Percentiles rank a stretch among this genome's conserved stretches.
phyloP scores from a whole-genome alignment of 2,329 filamentous ascomycete species.

The Corynespora cassiicola region DNA sequence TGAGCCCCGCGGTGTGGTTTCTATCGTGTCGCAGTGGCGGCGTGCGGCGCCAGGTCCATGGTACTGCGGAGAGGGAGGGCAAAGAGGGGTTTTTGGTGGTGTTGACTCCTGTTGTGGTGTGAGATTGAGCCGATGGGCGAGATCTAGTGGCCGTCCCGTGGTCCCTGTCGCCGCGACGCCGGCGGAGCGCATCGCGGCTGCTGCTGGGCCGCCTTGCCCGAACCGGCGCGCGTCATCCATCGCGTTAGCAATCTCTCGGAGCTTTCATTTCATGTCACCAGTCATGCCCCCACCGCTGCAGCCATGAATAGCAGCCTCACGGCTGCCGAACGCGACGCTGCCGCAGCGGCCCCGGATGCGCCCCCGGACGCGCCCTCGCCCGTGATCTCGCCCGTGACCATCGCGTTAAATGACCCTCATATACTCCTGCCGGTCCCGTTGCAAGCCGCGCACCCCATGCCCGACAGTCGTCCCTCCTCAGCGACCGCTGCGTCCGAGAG shows the following conservation, averaged over 20 bases:
- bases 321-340: conserved; percentile 16
- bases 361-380: conserved; percentile 7
- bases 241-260: conserved; percentile 13
- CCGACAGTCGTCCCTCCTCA: too few relatives aligned
- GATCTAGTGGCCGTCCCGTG: conserved; percentile 6
- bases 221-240: conserved; percentile 17
- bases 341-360: conserved; percentile 17
- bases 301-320: conserved; percentile 31
- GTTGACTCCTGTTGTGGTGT: conserved; percentile 25
- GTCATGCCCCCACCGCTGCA: conserved; percentile 23
- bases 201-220: conserved; percentile 15
- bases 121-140: conserved; percentile 15
- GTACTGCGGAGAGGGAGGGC: conserved; percentile 17
- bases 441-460: too few relatives aligned
- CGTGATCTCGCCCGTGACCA: conserved; percentile 2
- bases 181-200: conserved; percentile 5
- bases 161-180: too few relatives aligned
- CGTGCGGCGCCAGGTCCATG: conserved; percentile 21
- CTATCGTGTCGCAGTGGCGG: conserved; percentile 13
- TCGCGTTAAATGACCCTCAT: too few relatives aligned
- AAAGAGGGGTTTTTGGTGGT: conserved; percentile 18
- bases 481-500: too few relatives aligned
- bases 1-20: conserved; percentile 17
- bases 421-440: too few relatives aligned
- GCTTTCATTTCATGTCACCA: conserved; percentile 2